Evolutionary conservation across 352 stramenopile species (phyloP).

Genomic region (Globisporangium echinulatum): DNA sequence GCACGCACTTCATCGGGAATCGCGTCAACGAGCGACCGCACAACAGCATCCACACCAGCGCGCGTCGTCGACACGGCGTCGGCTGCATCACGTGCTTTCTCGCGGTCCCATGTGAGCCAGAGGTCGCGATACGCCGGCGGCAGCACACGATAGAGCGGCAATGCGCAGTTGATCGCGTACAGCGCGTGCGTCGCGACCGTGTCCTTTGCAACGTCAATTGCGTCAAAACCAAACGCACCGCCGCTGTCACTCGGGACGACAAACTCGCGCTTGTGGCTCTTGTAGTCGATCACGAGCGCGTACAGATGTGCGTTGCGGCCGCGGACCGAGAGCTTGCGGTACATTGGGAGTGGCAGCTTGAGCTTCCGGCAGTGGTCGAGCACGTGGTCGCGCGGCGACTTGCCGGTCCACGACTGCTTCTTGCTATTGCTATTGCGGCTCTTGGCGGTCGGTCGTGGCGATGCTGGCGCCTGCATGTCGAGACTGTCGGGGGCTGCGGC

Average conservation of each 20-base stretch:
- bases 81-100: constrained; percentile 28
- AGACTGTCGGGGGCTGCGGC: constrained; percentile 8
- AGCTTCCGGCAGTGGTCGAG: constrained; percentile 87
- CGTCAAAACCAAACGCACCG: constrained; percentile 35
- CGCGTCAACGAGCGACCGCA: constrained; percentile 39
- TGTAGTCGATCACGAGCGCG: constrained; percentile 42
- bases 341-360: constrained; percentile 76
- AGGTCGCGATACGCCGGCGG: constrained; percentile 83
- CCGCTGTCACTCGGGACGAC: constrained; percentile 29
- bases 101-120: constrained; percentile 72
- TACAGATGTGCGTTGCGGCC: constrained; percentile 33
- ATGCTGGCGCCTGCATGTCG: too few species aligned
- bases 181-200: constrained; percentile 75
- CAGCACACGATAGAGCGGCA: constrained; percentile 87
- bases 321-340: constrained; percentile 32
- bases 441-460: constrained; percentile 6
- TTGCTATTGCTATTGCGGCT: constrained; percentile 31
- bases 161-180: constrained; percentile 78
- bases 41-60: constrained; percentile 43
- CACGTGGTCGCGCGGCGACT: constrained; percentile 85
- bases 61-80: constrained; percentile 29
- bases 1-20: constrained; percentile 45
- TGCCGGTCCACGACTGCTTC: constrained; percentile 49
- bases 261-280: constrained; percentile 33
- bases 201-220: constrained; percentile 72